Percentiles rank a stretch among this genome's conserved stretches.
These are phyloP conservation scores for Phyllosticta citribraziliensis DNA, from an alignment of 2,329 filamentous ascomycete genomes.

Conservation along the genomic window DNA sequence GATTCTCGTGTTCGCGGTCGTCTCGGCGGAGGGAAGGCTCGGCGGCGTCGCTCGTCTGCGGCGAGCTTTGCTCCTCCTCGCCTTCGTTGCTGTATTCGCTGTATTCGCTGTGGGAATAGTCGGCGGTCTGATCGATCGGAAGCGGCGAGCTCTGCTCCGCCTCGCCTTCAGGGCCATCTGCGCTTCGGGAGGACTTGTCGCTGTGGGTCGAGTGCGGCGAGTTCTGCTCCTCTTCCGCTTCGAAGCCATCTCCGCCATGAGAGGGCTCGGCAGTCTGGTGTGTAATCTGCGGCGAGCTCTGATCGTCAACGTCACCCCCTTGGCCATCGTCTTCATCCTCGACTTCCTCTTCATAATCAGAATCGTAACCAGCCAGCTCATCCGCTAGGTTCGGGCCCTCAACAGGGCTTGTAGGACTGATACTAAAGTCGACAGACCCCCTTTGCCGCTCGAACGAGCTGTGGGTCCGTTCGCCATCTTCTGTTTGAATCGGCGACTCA, in stretches of 20 bases:
- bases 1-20: background rate
- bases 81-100: background rate
- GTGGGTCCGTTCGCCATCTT: background rate
- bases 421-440: background rate
- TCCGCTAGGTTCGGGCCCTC: background rate
- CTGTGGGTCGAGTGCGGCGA: no score
- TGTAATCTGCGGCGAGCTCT: background rate
- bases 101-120: no score
- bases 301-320: conserved; percentile 18
- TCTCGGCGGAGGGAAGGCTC: background rate
- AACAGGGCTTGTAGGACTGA: background rate
- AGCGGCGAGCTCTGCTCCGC: no score
- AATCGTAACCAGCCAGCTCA: background rate
- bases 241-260: no score
- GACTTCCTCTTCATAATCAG: conserved; percentile 14
- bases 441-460: background rate
- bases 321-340: conserved; percentile 21
- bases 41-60: background rate
- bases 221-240: no score
- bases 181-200: no score
- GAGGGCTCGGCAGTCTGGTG: background rate
- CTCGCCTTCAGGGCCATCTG: background rate
- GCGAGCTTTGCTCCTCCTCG: background rate
- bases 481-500: background rate
- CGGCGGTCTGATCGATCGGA: no score